Conservation (phyloP, 108 stramenopile genomes). For the Fragilariopsis cylindrus region DNA sequence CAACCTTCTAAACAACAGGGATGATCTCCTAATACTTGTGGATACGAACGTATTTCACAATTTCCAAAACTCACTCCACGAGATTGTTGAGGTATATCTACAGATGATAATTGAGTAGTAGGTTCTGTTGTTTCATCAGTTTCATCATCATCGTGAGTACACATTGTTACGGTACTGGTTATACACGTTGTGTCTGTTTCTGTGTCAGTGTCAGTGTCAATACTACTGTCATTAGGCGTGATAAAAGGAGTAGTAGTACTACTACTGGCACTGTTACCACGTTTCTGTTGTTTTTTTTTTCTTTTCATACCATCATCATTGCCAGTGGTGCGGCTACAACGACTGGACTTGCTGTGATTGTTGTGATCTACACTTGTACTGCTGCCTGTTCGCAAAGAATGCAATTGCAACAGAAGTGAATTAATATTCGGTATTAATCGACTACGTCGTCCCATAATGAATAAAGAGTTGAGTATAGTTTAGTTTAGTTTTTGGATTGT, state of each 20-base stretch:
- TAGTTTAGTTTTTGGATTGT: too few species aligned
- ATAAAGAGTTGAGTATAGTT: too few species aligned
- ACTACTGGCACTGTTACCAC: background rate
- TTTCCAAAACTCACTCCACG: constrained; percentile 29
- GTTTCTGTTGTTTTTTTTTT: background rate
- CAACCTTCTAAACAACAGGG: constrained; percentile 62
- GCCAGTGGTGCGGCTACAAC: too few species aligned
- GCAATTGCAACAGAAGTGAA: background rate
- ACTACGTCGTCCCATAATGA: constrained; percentile 5
- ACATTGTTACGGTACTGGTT: too few species aligned
- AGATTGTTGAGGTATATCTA: too few species aligned
- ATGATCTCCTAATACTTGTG: constrained; percentile 65
- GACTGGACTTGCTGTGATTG: too few species aligned
- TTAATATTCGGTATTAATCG: constrained; percentile 3
- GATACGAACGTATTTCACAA: constrained; percentile 47
- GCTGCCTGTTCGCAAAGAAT: background rate
- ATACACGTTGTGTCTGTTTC: too few species aligned
- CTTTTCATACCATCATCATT: too few species aligned
- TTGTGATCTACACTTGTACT: background rate
- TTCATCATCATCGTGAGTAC: too few species aligned
- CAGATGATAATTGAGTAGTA: too few species aligned
- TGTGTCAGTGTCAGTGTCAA: too few species aligned
- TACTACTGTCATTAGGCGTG: background rate
- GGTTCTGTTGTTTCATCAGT: too few species aligned
- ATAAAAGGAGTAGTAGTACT: background rate